Conservation (phyloP, 139 green algal species). For the Desmodesmus armatus region DNA sequence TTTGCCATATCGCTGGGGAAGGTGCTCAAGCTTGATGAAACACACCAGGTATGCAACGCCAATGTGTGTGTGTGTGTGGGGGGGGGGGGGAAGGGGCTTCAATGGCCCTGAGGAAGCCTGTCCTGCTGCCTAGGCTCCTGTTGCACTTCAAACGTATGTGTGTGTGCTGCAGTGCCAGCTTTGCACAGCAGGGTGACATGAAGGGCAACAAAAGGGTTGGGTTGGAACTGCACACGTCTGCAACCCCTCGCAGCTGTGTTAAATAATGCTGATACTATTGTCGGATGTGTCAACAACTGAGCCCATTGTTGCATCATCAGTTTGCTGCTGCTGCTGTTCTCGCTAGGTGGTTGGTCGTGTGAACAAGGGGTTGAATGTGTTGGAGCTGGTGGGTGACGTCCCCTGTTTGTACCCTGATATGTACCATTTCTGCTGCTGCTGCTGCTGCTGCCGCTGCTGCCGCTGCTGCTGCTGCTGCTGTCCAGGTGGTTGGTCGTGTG, state of each 20-base stretch:
- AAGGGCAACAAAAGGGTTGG: too few relatives aligned
- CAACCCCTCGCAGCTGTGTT: too few relatives aligned
- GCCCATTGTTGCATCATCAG: too few relatives aligned
- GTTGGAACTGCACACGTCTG: too few relatives aligned
- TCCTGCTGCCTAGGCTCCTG: not conserved
- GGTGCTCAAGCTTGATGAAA: constrained; percentile 64
- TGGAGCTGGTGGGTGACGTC: constrained; percentile 59
- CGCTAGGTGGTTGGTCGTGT: constrained; percentile 79
- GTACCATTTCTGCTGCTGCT: not conserved
- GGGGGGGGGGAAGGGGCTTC: not conserved
- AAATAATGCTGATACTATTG: too few relatives aligned
- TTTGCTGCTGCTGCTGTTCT: too few relatives aligned
- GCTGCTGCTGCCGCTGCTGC: not conserved
- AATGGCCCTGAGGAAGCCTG: not conserved
- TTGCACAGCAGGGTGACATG: too few relatives aligned
- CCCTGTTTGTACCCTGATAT: not conserved
- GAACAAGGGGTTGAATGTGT: constrained; percentile 55
- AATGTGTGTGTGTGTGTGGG: not conserved
- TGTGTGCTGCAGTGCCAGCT: too few relatives aligned
- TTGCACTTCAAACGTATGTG: not conserved
- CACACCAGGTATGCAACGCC: constrained; percentile 44
- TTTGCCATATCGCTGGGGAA: constrained; percentile 68
- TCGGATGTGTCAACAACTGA: too few relatives aligned
- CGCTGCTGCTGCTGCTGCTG: not conserved
- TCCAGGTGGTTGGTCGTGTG: constrained; percentile 75